These are phyloP conservation scores for Cylindricascospora bacillispora DNA, from an alignment of 1,139 yeast species.

Conservation along the genomic window DNA sequence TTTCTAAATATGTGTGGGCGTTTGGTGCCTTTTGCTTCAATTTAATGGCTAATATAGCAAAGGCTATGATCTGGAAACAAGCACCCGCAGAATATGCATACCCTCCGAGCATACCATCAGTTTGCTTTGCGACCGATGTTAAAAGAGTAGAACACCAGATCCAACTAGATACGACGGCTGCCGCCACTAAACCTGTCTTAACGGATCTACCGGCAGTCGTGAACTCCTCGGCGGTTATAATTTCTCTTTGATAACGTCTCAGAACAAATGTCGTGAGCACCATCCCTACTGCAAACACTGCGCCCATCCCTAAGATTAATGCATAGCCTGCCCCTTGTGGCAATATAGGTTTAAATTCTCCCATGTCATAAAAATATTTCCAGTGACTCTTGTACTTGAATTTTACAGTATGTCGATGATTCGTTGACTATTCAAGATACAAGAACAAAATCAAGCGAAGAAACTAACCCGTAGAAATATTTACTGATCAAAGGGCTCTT, in stretches of 20 bases:
- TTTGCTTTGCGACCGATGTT: constrained; percentile 64
- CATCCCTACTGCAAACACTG: constrained; percentile 72
- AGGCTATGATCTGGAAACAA: constrained; percentile 51
- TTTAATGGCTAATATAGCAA: constrained; percentile 63
- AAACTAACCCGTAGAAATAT: too few species aligned
- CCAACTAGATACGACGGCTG: constrained; percentile 88
- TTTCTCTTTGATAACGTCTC: constrained; percentile 64
- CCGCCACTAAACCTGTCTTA: constrained; percentile 65
- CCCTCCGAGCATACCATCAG: constrained; percentile 67
- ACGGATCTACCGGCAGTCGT: constrained; percentile 82
- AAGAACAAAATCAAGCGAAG: not conserved
- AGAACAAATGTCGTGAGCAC: constrained; percentile 56
- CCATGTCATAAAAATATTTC: constrained; percentile 6
- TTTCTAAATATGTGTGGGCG: constrained; percentile 67
- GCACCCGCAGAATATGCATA: constrained; percentile 72
- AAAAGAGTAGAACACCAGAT: constrained; percentile 86
- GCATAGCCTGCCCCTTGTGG: constrained; percentile 88
- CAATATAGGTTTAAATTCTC: constrained; percentile 26
- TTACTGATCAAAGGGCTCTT: not conserved
- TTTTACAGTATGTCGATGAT: not conserved
- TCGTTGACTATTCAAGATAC: not conserved
- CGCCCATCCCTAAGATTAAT: constrained; percentile 77
- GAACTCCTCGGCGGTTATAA: constrained; percentile 81
- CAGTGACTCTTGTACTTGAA: not conserved
- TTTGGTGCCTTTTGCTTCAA: constrained; percentile 61